Evolutionary conservation across 345 rosid genomes (phyloP).

Genomic region (Kernera saxatilis): DNA sequence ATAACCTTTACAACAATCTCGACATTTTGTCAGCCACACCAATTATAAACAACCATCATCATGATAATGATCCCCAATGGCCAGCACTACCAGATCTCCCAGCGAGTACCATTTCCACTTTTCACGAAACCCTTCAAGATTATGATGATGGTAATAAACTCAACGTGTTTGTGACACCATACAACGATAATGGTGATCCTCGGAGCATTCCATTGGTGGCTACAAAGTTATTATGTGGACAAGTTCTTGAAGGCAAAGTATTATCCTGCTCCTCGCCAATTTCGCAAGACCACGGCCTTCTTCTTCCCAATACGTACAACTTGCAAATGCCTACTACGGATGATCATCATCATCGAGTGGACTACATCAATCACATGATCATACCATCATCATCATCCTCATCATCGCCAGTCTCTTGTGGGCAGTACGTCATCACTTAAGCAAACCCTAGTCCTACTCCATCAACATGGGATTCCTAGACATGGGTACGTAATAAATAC

Average conservation of each 20-base stretch:
- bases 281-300: conserved; percentile 20
- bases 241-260: conserved; percentile 46
- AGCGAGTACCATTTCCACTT: conserved; percentile 22
- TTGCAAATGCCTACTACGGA: conserved; percentile 18
- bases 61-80: conserved; percentile 17
- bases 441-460: conserved; percentile 53
- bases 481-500: conserved; percentile 25
- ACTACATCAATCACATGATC: conserved; percentile 53
- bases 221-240: conserved; percentile 43
- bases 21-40: conserved; percentile 13
- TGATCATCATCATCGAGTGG: conserved; percentile 33
- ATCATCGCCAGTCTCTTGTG: conserved; percentile 36
- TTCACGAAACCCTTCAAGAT: conserved; percentile 28
- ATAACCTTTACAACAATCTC: conserved; percentile 16
- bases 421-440: conserved; percentile 35
- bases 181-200: conserved; percentile 11
- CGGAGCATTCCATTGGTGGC: conserved; percentile 5
- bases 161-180: conserved; percentile 22
- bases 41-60: not conserved
- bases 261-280: conserved; percentile 15
- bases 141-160: conserved; percentile 19
- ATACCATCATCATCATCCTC: conserved; percentile 47
- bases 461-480: conserved; percentile 51
- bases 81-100: conserved; percentile 30
- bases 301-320: conserved; percentile 33